Percentiles rank a stretch among this genome's conserved stretches.
Evolutionary conservation across 192 early-diverging fungal genomes (phyloP).

Genomic region (Backusella liffmaniae): DNA sequence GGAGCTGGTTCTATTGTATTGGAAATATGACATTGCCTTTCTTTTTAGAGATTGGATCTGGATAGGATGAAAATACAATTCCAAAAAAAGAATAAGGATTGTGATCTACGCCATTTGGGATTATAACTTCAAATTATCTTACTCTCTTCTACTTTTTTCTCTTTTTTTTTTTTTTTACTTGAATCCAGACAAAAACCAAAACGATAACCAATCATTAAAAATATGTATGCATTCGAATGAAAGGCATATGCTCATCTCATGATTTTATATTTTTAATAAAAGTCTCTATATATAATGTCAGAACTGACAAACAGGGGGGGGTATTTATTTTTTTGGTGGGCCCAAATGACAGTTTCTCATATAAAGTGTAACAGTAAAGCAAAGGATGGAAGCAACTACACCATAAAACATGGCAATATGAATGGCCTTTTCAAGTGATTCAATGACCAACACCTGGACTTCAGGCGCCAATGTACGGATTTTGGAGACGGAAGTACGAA

Average conservation of each 20-base stretch:
- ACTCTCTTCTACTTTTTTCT: no score
- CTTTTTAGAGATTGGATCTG: no score
- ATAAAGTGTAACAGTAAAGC: conserved; percentile 7
- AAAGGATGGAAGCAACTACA: conserved; percentile 4
- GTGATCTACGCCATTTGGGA: no score
- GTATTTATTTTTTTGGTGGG: conserved; percentile 5
- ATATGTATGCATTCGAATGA: neutral
- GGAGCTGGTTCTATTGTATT: neutral
- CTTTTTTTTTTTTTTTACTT: neutral
- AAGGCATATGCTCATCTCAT: neutral
- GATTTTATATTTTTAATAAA: no score
- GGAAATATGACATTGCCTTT: neutral
- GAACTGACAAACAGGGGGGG: neutral
- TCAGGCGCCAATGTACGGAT: conserved; percentile 20
- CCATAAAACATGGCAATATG: conserved; percentile 18
- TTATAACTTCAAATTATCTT: no score
- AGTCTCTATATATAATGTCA: no score
- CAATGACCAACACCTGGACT: conserved; percentile 13
- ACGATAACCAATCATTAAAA: no score
- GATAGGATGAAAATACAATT: no score
- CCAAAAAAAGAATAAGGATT: no score
- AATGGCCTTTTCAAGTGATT: conserved; percentile 1
- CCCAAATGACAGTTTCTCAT: conserved; percentile 23
- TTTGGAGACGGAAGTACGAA: conserved; percentile 25
- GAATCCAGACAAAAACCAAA: no score